Evolutionary conservation across 2,329 filamentous ascomycete species (phyloP), one percentile per base, ranked within the genome.

Genomic region (Trichoderma lentiforme): DNA sequence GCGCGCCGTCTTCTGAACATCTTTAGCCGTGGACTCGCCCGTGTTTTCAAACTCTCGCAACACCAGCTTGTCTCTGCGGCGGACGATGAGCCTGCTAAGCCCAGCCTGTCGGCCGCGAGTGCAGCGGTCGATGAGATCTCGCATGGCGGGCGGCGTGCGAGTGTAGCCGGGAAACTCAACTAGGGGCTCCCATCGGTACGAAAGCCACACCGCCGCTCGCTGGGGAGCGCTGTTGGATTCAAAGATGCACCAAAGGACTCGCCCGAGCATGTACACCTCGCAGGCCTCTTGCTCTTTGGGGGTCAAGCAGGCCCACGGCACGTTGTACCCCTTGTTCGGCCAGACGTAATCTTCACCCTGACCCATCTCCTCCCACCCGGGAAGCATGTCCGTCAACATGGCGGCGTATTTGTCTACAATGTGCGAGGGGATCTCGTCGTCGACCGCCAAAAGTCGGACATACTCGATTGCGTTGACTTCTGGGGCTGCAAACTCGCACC

Each of bases 201-300:
- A 90, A 74, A 88, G 84, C 88, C 88, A 90, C 14, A 88, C 83
- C 4, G 86, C 85, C 2, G 85, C 84, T 73, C 83, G 83, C 75
- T 90, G 86, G 2, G 88, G 88, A 2, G 87, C 87, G 72, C 86
- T 87, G 76, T 86, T 85, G 24, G 87, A 87, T 77, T 90, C 88
- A 71, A 90, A 90, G 18, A 90, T 84, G 76, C 88, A 90, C 88
- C 88, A 90, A 61, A 90, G 80, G 30, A 89, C 82, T 51, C 88
- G 84, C 6, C 88, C 88, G 18, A 90, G 84, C 88, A 90, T 89
- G 79, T 89, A 90, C 1, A 89, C 88, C 77, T 88, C 86, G 24
- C 88, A 88, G 0, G 85, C 82, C 75, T 90, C 88, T 74, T 87
- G 86, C 74, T 90, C 88, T 3, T 73, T 73, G 1, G 79, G 77